These are phyloP conservation scores for Kandelia obovata DNA, from an alignment of 345 rosid species.

Conservation along the genomic window DNA sequence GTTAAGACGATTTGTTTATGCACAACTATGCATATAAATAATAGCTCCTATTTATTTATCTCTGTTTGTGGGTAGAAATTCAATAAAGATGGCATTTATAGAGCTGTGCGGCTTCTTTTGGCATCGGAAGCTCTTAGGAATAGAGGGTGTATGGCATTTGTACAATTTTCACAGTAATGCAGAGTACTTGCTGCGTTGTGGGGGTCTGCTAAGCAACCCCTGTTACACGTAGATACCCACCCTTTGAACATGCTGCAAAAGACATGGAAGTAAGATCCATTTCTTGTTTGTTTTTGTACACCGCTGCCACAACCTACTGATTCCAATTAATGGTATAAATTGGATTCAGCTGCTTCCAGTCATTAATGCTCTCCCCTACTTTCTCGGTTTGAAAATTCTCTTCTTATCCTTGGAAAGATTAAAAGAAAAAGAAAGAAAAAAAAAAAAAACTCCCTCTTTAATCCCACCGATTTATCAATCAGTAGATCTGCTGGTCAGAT, in stretches of 20 bases:
- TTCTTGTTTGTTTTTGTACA: conserved; percentile 18
- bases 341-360: background rate
- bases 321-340: conserved; percentile 19
- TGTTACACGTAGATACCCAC: background rate
- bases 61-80: conserved; percentile 11
- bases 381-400: too few species aligned
- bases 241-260: conserved; percentile 7
- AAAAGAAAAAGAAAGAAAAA: too few species aligned
- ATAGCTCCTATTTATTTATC: background rate
- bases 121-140: background rate
- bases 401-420: too few species aligned
- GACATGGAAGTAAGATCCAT: conserved; percentile 13
- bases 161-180: background rate
- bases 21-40: too few species aligned
- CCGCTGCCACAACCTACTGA: background rate
- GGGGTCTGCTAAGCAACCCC: background rate
- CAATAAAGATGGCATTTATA: conserved; percentile 8
- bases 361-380: background rate
- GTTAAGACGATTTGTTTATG: too few species aligned
- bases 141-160: conserved; percentile 8
- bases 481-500: too few species aligned
- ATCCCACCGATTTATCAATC: too few species aligned
- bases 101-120: conserved; percentile 7
- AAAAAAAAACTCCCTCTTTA: too few species aligned
- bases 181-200: background rate